phyloP scores from a whole-genome alignment of 352 stramenopile genomes.

The Phytopythium sindhum region DNA sequence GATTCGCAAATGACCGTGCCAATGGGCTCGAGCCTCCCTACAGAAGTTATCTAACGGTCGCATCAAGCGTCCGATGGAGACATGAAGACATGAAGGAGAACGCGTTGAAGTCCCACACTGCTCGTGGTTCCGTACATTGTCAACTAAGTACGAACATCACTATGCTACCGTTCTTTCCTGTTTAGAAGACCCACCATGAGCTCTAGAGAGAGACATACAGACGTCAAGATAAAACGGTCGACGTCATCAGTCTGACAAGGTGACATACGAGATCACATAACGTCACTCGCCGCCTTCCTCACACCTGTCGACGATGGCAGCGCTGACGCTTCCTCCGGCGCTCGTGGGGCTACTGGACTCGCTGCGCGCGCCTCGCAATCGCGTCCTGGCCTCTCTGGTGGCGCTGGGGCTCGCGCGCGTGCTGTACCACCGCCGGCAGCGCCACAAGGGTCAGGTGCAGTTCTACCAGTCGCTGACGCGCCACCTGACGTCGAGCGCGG shows the following conservation, averaged over 20 bases:
- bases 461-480: slow-evolving; percentile 33
- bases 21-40: background rate
- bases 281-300: too few relatives aligned
- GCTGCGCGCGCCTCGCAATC: slow-evolving; percentile 26
- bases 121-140: background rate
- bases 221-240: background rate
- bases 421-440: slow-evolving; percentile 38
- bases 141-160: background rate
- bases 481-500: slow-evolving; percentile 16
- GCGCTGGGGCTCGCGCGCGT: slow-evolving; percentile 39
- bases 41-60: background rate
- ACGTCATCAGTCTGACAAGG: background rate
- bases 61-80: background rate
- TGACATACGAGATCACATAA: background rate
- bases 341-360: slow-evolving; percentile 25
- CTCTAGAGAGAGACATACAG: background rate
- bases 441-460: slow-evolving; percentile 37
- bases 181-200: background rate
- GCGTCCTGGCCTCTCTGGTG: slow-evolving; percentile 29
- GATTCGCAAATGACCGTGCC: background rate
- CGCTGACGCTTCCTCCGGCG: slow-evolving; percentile 6
- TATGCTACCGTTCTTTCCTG: background rate
- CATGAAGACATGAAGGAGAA: background rate
- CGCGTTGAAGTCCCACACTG: background rate
- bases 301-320: background rate